Base-by-base conservation (phyloP, 108 stramenopile genomes). In the Skeletonema marinoi region DNA sequence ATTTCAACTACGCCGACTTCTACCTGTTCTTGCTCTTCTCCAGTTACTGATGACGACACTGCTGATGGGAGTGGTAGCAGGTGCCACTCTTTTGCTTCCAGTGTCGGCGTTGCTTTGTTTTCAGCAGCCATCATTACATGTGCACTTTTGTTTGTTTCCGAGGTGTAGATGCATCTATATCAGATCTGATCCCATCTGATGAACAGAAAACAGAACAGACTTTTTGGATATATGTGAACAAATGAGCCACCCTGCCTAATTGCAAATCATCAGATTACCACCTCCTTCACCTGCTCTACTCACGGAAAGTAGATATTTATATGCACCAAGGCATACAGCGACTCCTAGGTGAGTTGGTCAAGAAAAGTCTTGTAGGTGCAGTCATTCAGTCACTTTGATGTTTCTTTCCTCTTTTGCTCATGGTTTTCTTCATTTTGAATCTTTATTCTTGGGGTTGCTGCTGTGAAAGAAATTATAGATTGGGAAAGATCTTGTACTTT, bases 1-100 rank as follows among this genome's bases (percentile, higher is more conserved):
- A 74, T 12, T 70, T 81, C 62, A 1, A 81, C 30, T 32, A 81
- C 54, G 10, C 80, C 80, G 0, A 81, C 73, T 60, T 74, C 64
- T 17, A 65, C 74, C 58, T 62, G 59, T 33, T 59, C 66, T 46
- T 66, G 51, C 16, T 66, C 30, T 51, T 74, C 73, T 2, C 21
- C n/a, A 1, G 62, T 19, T 19, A 17, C 19, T 51, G 25, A 25
- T 25, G 25, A 25, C 25, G 25, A 25, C 25, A 25, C 25, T 25
- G 25, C 25, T 25, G 19, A 10, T 29, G 54, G 54, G 7, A 25
- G 19, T 29, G 19, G 54, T 56, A 56, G 25, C 21, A 56, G 29
- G 9, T 56, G 21, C 54, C 54, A 56, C 0, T 56, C 54, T 2
- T 6, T 56, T 25, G 54, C 25, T 10, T 56, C 6, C 2, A 56